phyloP scores from a whole-genome alignment of 805 yeast species.

The Middelhovenomyces tepae region DNA sequence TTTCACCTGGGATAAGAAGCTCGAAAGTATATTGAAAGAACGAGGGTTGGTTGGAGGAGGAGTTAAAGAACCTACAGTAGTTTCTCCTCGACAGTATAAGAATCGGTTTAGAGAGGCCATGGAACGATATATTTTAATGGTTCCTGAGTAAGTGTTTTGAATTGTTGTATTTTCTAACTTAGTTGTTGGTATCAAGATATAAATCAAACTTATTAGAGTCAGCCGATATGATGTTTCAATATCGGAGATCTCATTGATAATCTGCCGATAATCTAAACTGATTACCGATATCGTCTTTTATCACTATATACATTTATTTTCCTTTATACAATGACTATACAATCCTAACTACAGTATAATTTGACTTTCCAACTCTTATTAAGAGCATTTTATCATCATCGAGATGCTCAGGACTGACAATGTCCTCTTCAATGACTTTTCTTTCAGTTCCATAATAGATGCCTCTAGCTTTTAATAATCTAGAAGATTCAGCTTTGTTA shows the following conservation, averaged over 20 bases:
- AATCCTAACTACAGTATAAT: conserved; percentile 25
- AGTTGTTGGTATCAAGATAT: conserved; percentile 25
- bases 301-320: neutral
- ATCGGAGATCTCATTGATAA: no score
- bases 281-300: neutral
- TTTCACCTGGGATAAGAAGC: conserved; percentile 97
- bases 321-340: no score
- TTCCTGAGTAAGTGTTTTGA: conserved; percentile 57
- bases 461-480: conserved; percentile 61
- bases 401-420: conserved; percentile 41
- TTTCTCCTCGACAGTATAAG: conserved; percentile 93
- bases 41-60: conserved; percentile 79
- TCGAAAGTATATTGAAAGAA: conserved; percentile 98
- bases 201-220: no score
- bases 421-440: conserved; percentile 40
- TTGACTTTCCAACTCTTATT: conserved; percentile 64
- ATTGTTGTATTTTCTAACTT: conserved; percentile 2
- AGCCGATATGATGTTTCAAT: no score
- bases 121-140: conserved; percentile 92
- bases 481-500: conserved; percentile 42
- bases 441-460: conserved; percentile 62
- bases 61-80: conserved; percentile 91
- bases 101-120: conserved; percentile 93
- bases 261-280: no score
- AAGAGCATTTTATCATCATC: conserved; percentile 54